Evolutionary conservation across 768 basidiomycete species (phyloP).

Genomic region (Tricholoma sp.): DNA sequence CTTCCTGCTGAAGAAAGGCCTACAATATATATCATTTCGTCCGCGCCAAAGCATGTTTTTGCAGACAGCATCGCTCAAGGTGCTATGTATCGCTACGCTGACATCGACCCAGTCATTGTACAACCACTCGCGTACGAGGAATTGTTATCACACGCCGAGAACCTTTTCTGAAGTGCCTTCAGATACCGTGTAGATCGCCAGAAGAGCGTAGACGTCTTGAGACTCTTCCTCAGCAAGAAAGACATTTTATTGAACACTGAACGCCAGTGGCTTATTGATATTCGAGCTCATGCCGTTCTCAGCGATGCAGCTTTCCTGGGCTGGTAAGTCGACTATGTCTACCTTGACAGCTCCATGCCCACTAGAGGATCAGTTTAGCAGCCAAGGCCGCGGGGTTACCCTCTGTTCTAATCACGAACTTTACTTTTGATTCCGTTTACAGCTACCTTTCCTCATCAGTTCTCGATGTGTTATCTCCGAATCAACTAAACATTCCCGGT

Average conservation of each 20-base stretch:
- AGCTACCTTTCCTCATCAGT: constrained; percentile 64
- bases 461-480: constrained; percentile 31
- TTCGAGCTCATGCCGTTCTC: constrained; percentile 54
- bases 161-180: constrained; percentile 7
- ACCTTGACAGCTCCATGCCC: not conserved
- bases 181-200: constrained; percentile 72
- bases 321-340: constrained; percentile 41
- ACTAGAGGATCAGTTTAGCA: constrained; percentile 44
- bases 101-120: constrained; percentile 76
- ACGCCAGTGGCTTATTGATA: constrained; percentile 47
- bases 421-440: constrained; percentile 82
- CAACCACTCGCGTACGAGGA: constrained; percentile 70
- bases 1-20: constrained; percentile 36
- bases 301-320: constrained; percentile 78
- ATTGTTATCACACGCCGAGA: not conserved
- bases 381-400: constrained; percentile 63
- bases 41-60: constrained; percentile 71
- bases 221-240: constrained; percentile 52
- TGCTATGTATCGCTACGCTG: constrained; percentile 62
- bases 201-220: constrained; percentile 61
- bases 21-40: constrained; percentile 61
- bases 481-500: constrained; percentile 6
- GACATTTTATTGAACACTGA: constrained; percentile 52
- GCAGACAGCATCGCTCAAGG: constrained; percentile 56
- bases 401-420: constrained; percentile 72